Evolutionary conservation across 177 flowering plant genomes (phyloP), one percentile per base, ranked within the genome.

Genomic region (Telopea speciosissima): DNA sequence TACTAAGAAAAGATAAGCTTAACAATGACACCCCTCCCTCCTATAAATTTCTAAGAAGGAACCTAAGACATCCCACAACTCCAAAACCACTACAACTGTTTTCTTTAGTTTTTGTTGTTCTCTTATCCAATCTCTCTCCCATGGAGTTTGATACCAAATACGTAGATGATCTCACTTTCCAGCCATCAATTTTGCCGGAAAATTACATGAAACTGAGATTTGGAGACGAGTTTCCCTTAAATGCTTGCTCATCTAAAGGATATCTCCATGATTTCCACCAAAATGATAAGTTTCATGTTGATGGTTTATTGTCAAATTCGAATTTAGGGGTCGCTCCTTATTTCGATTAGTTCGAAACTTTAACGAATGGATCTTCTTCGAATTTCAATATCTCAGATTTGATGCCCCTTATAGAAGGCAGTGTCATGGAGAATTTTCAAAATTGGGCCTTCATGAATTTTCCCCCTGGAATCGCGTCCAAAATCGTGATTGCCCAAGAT

Each of bases 251-350:
- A 69, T 71, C 81, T 22, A 78, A 72, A 63, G 73, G 68, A 26
- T 68, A 66, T 10, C 61, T 78, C 25, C 88, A 83, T 61, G 87
- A 81, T 63, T 74, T 78, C 25, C 75, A 74, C 56, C 74, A 79
- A 66, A 74, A 77, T 56, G 85, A 84, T 66, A 87, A 83, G 33
- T 65, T 77, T 70, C 66, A 74, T 21, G 56, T 33, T 17, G 72
- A 75, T 62, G 81, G 77, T 80, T n/a, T n/a, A n/a, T n/a, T n/a
- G n/a, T n/a, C n/a, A n/a, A n/a, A n/a, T n/a, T n/a, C n/a, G n/a
- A n/a, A n/a, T n/a, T n/a, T n/a, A n/a, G n/a, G n/a, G n/a, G n/a
- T n/a, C n/a, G n/a, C n/a, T n/a, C n/a, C n/a, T n/a, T n/a, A n/a
- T n/a, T n/a, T n/a, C n/a, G n/a, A n/a, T n/a, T n/a, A n/a, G n/a